Base-by-base conservation (phyloP, 139 green algal genomes). In the Choricystis sp. region DNA sequence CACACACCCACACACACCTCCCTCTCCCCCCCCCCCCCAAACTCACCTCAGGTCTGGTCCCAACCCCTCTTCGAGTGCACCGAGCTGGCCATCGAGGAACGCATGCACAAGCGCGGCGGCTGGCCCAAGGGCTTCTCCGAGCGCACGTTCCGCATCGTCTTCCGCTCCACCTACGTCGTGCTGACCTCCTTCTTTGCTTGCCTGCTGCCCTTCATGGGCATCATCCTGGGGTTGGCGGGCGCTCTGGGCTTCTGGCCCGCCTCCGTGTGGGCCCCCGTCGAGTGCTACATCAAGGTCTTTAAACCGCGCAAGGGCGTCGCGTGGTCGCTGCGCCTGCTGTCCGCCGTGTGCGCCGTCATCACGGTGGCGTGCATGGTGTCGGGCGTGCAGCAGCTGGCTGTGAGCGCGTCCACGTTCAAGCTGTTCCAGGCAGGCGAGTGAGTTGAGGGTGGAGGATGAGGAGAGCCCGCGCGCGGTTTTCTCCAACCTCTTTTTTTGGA, bases 181-280 rank as follows among this genome's bases (percentile, higher is more conserved):
- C 20, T 68, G 14, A 49, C 68, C 55, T 70, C 67, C 24, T 62
- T 71, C 26, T 52, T 76, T 4, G 71, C 66, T n/a, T 40, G 70
- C 29, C 31, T 60, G 31, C 26, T 75, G 3, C 69, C 69, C 52
- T 75, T 75, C 59, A 71, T 75, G n/a, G n/a, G 26, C 20, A 30
- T 56, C 29, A 67, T 75, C 23, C 23, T 75, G 1, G 69, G 64
- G 3, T 62, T 69, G 22, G 68, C 70, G 19, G 71, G 71, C 23
- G 71, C 71, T 2, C n/a, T 73, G n/a, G 71, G 72, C 20, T 77
- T 77, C 58, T 74, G 67, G 55, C 72, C 72, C 1, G 60, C 65
- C 0, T 68, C 67, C 3, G 63, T 77, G 2, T 75, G 55, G 30
- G 68, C 67, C 31, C 72, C 72, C 0, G 55, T 77, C 28, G 29